phyloP scores from a whole-genome alignment of 768 basidiomycete species.

The Mycena chlorophos region DNA sequence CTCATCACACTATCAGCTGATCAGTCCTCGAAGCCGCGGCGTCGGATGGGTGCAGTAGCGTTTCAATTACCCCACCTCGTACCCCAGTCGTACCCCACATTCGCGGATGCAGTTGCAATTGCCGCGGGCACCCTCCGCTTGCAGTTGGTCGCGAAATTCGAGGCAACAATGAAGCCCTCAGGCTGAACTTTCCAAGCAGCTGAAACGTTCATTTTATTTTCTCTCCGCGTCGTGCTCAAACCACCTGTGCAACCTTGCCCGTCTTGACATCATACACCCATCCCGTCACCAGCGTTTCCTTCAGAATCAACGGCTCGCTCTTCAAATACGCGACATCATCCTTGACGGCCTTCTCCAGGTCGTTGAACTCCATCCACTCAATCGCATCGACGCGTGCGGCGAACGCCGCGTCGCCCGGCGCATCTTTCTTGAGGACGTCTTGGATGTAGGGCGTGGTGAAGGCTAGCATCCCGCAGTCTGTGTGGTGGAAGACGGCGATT shows the following conservation, averaged over 20 bases:
- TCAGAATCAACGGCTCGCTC: conserved; percentile 53
- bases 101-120: too few relatives aligned
- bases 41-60: too few relatives aligned
- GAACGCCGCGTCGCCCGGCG: conserved; percentile 29
- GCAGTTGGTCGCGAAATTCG: too few relatives aligned
- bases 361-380: conserved; percentile 55
- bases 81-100: too few relatives aligned
- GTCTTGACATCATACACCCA: conserved; percentile 69
- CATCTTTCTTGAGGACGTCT: conserved; percentile 48
- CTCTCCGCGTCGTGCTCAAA: too few relatives aligned
- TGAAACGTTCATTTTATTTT: too few relatives aligned
- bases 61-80: too few relatives aligned
- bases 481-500: conserved; percentile 70
- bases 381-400: conserved; percentile 35
- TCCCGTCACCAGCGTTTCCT: conserved; percentile 56
- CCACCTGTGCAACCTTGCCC: conserved; percentile 40
- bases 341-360: conserved; percentile 54
- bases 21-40: too few relatives aligned
- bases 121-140: too few relatives aligned
- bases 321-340: conserved; percentile 60
- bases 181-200: too few relatives aligned
- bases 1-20: too few relatives aligned
- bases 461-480: conserved; percentile 70
- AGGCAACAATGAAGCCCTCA: too few relatives aligned
- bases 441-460: conserved; percentile 55